A percentile compares a stretch with the other conserved stretches of the same genome.
phyloP scores from a whole-genome alignment of 495 filamentous ascomycete species.

The Lepraria neglecta region DNA sequence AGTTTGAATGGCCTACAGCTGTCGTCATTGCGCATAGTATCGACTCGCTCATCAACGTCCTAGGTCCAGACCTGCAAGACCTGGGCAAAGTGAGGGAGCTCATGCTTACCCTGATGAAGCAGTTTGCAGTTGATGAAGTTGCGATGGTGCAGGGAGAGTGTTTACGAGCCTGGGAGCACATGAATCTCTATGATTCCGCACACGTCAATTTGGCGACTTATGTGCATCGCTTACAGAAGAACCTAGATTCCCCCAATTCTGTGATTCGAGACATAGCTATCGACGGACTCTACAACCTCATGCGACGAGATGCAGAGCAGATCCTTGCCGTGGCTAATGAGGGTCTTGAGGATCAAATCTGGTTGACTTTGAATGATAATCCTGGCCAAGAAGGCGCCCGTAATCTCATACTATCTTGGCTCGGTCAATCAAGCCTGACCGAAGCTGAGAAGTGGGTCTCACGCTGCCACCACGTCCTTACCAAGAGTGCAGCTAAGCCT shows the following conservation, averaged over 20 bases:
- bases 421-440: slow-evolving; percentile 73
- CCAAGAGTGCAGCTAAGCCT: slow-evolving; percentile 64
- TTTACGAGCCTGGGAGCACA: slow-evolving; percentile 78
- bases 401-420: slow-evolving; percentile 83
- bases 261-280: slow-evolving; percentile 73
- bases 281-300: slow-evolving; percentile 84
- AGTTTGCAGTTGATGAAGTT: slow-evolving; percentile 75
- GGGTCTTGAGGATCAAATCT: slow-evolving; percentile 83
- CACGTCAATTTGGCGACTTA: slow-evolving; percentile 78
- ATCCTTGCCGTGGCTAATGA: slow-evolving; percentile 67
- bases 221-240: slow-evolving; percentile 70
- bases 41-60: slow-evolving; percentile 92
- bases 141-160: slow-evolving; percentile 67
- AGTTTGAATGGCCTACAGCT: slow-evolving; percentile 71
- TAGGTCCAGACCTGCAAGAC: slow-evolving; percentile 93
- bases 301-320: slow-evolving; percentile 81
- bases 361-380: slow-evolving; percentile 72
- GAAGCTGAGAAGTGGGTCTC: slow-evolving; percentile 79
- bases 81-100: slow-evolving; percentile 84
- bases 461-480: slow-evolving; percentile 80
- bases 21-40: slow-evolving; percentile 80
- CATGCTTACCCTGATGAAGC: slow-evolving; percentile 76
- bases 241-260: slow-evolving; percentile 59
- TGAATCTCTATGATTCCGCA: slow-evolving; percentile 84
- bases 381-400: slow-evolving; percentile 70